Conservation (phyloP, 2,329 filamentous ascomycete genomes). For the Trichoderma cornu-damae region DNA sequence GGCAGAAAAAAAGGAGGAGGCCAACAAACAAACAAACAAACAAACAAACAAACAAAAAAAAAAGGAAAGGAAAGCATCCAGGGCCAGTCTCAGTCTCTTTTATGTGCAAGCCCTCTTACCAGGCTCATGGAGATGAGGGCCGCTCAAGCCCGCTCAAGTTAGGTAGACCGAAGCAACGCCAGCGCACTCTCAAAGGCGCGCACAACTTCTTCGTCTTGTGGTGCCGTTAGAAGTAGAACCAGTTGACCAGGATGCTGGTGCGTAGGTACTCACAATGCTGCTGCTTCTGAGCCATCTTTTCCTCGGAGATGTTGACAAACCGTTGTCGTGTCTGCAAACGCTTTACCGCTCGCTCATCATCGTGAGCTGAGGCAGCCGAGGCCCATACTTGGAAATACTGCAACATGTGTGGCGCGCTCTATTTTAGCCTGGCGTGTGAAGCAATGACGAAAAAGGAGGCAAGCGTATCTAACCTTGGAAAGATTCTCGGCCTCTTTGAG, state of each 20-base stretch:
- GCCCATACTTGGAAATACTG: conserved; percentile 82
- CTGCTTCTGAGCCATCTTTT: conserved; percentile 66
- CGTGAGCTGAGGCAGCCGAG: conserved; percentile 62
- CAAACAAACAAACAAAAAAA: too few relatives aligned
- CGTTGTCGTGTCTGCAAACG: conserved; percentile 74
- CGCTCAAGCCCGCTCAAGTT: neutral
- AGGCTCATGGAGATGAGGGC: neutral
- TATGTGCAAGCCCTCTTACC: neutral
- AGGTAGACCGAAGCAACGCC: conserved; percentile 44
- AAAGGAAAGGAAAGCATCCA: neutral
- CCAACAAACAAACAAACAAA: too few relatives aligned
- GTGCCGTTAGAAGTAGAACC: conserved; percentile 20
- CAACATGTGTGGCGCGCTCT: neutral
- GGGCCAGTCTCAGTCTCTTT: neutral
- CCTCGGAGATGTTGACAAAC: conserved; percentile 70
- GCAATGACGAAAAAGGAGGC: neutral
- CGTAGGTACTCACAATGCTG: conserved; percentile 62
- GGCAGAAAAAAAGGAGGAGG: neutral
- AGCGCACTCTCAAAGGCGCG: conserved; percentile 59
- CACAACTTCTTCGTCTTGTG: conserved; percentile 49
- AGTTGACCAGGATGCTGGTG: neutral
- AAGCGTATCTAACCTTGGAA: conserved; percentile 50
- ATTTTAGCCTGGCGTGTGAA: neutral
- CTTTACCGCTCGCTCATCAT: conserved; percentile 72
- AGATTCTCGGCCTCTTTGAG: conserved; percentile 62